phyloP scores from a whole-genome alignment of 2,329 filamentous ascomycete genomes.

The Calonectria ilicicola region DNA sequence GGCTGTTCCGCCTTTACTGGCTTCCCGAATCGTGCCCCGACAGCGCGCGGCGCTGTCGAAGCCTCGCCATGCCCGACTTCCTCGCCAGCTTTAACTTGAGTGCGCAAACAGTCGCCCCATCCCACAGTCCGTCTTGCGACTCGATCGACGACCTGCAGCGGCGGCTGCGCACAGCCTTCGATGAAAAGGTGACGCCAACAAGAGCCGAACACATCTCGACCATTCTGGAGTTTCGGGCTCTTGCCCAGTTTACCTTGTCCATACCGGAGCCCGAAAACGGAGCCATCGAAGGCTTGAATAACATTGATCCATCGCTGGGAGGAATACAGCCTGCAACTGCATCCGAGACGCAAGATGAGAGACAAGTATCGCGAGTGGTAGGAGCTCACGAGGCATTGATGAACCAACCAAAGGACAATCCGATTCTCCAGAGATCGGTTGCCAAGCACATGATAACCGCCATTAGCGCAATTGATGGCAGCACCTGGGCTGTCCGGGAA shows the following conservation, averaged over 20 bases:
- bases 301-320: constrained; percentile 50
- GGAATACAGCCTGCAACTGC: constrained; percentile 38
- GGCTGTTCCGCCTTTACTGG: constrained; percentile 32
- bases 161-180: constrained; percentile 56
- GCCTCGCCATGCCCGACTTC: constrained; percentile 51
- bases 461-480: constrained; percentile 59
- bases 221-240: constrained; percentile 59
- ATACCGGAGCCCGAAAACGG: constrained; percentile 53
- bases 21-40: constrained; percentile 22
- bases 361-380: constrained; percentile 52
- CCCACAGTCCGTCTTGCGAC: constrained; percentile 42
- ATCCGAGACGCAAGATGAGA: constrained; percentile 21
- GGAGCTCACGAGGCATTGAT: constrained; percentile 59
- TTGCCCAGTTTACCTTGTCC: constrained; percentile 57
- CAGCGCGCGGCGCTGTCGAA: constrained; percentile 1
- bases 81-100: constrained; percentile 51
- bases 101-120: constrained; percentile 33
- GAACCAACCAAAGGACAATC: constrained; percentile 62
- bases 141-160: constrained; percentile 59
- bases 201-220: constrained; percentile 63
- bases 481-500: constrained; percentile 60
- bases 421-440: constrained; percentile 61
- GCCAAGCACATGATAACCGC: constrained; percentile 60
- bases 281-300: constrained; percentile 45
- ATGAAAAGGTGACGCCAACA: constrained; percentile 57